Evolutionary conservation across 108 stramenopile genomes (phyloP).

Genomic region (Nitzschia sp.): DNA sequence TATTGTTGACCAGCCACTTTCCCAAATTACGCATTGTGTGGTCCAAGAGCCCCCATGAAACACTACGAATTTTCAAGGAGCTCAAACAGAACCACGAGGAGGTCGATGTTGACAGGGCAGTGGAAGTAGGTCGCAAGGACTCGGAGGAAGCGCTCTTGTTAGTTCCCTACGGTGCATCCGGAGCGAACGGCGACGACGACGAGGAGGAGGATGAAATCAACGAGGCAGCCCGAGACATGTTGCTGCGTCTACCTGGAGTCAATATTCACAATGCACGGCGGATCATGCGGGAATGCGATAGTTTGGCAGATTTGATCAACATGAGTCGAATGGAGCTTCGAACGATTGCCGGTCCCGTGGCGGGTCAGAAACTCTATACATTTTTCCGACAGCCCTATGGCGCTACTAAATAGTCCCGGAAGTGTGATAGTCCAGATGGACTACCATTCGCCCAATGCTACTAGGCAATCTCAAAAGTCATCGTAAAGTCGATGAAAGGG

Average conservation of each 20-base stretch:
- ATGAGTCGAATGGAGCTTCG: conserved; percentile 82
- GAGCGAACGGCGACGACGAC: conserved; percentile 49
- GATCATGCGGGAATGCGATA: conserved; percentile 85
- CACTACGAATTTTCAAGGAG: conserved; percentile 86
- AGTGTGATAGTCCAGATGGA: too few species aligned
- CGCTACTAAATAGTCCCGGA: conserved; percentile 2
- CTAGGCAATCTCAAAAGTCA: too few species aligned
- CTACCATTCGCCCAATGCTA: too few species aligned
- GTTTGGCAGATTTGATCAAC: conserved; percentile 75
- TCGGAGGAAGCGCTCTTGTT: conserved; percentile 68
- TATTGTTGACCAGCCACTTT: conserved; percentile 84
- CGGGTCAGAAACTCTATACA: conserved; percentile 87
- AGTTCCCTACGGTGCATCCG: too few species aligned
- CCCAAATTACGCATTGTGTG: conserved; percentile 93
- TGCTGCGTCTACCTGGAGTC: conserved; percentile 90
- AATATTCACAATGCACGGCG: conserved; percentile 78
- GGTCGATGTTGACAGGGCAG: conserved; percentile 83
- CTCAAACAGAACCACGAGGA: conserved; percentile 86
- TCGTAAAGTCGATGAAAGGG: too few species aligned
- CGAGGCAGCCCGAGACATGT: conserved; percentile 85
- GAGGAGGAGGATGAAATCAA: conserved; percentile 80
- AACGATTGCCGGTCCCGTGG: conserved; percentile 73
- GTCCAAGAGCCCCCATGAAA: conserved; percentile 93
- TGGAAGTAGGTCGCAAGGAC: conserved; percentile 80
- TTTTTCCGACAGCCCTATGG: conserved; percentile 68